Conservation (phyloP, 352 stramenopile genomes). For the Phytophthora syringae region DNA sequence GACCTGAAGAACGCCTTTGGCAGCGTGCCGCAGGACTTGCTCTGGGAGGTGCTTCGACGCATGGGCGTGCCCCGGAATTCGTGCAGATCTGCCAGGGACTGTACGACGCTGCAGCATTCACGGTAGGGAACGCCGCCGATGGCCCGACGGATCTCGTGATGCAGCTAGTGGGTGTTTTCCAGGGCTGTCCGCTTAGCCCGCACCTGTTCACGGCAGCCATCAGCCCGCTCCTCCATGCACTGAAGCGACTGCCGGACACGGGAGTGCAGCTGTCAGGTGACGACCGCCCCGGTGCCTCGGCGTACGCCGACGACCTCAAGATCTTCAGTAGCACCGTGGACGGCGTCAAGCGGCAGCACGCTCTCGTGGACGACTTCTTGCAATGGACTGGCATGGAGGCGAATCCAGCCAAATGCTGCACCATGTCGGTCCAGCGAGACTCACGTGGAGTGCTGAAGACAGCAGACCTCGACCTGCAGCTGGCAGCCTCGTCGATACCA, state of each 20-base stretch:
- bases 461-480: background rate
- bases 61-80: too few relatives aligned
- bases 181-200: conserved; percentile 36
- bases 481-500: too few relatives aligned
- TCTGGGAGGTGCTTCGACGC: too few relatives aligned
- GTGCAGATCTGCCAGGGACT: too few relatives aligned
- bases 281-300: background rate
- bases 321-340: conserved; percentile 25
- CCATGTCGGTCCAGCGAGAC: too few relatives aligned
- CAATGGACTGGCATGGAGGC: background rate
- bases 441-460: background rate
- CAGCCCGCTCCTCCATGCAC: conserved; percentile 19
- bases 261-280: too few relatives aligned
- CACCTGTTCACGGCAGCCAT: conserved; percentile 31
- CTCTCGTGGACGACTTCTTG: background rate
- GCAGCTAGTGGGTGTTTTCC: conserved; percentile 19
- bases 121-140: too few relatives aligned
- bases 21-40: background rate
- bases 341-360: conserved; percentile 22
- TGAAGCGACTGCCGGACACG: background rate
- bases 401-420: background rate
- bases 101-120: too few relatives aligned
- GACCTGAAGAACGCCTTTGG: conserved; percentile 6
- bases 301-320: conserved; percentile 34
- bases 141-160: too few relatives aligned